Evolutionary conservation across 768 basidiomycete genomes (phyloP), one percentile per base, ranked within the genome.

Genomic region (Steccherinum ochraceum): DNA sequence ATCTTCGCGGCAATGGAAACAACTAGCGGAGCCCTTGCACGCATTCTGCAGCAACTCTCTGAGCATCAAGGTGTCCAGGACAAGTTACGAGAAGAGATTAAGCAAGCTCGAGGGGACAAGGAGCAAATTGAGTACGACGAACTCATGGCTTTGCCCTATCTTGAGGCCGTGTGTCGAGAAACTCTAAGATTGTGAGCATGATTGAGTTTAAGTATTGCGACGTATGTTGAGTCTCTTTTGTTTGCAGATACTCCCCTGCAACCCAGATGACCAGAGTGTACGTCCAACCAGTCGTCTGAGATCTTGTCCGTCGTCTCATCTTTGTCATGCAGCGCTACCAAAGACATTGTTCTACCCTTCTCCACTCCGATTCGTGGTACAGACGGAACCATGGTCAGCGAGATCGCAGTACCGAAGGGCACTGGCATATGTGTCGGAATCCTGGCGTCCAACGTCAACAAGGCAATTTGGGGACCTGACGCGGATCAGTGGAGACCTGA

Each of bases 141-240:
- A 24, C 48, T 63, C 12, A 51, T 58, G 16, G 39, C 48, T 5
- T 46, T 91, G 3, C 76, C 83, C 0, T 87, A 83, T 56, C 77
- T 90, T 11, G 87, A 88, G 52, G 73, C 72, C 3, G 76, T 84
- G 2, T 72, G 83, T 3, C 72, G 78, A 1, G 84, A 86, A 62
- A 78, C 74, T 0, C 61, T 86, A 52, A 74, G 84, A 0, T 45
- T 83, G 60, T 63, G 25, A 40, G 59, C 45, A 20, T 35, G 30
- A 35, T 35, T 7, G 7, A 35, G 30, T 16, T 35, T 2, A 21
- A 20, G 25, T 12, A 20, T 5, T 13, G 26, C 4, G 7, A 2
- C 21, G 12, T 4, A 26, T 2, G 2, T 16, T 41, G 13, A 16
- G 12, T 5, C 5, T 12, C 25, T 5, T 2, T n/a, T 45, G 27